Base-by-base conservation (phyloP, 2,329 filamentous ascomycete species). In the Colletotrichum somersetense region DNA sequence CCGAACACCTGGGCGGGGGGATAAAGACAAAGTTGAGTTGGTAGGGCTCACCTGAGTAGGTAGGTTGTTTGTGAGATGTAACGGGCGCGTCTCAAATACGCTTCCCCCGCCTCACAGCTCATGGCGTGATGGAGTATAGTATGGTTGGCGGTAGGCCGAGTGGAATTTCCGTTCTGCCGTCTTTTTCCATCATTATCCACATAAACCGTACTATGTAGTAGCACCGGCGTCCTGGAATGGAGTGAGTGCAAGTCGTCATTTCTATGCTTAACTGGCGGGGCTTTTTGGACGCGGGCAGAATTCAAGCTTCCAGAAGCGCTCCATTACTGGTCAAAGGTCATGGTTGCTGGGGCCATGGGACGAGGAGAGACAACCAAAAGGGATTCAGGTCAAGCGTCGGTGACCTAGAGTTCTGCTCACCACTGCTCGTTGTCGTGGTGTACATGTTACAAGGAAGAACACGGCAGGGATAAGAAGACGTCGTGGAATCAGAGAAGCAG, bases 401-500 rank as follows among this genome's bases (percentile, higher is more conserved):
- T 11, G 44, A 46, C 53, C 53, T 61, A 33, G 46, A 55, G 40
- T 26, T 16, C 20, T 30, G 42, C 44, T 35, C 58, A 38, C 65
- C 65, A 71, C 58, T 59, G 65, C 58, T n/a, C 12, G 57, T 26
- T 18, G 44, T 57, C 63, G 56, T 53, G 35, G 58, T 59, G 55
- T 57, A 40, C 20, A 44, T 5, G 14, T 42, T 10, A 26, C n/a
- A 23, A 52, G n/a, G 12, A 26, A 52, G 23, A 23, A 52, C 48
- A 52, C 26, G 10, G 23, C 16, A 18, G 30, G 63, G 68, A 71
- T 58, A 52, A 68, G 53, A 72, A 46, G 69, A 61, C 59, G 59
- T 72, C 66, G 69, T 72, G 69, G 69, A 69, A 72, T 72, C 69
- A 69, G 66, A 69, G 46, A 64, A 64, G 69, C 69, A 69, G 61